phyloP scores from a whole-genome alignment of 805 yeast species.

The Millerozyma acaciae region DNA sequence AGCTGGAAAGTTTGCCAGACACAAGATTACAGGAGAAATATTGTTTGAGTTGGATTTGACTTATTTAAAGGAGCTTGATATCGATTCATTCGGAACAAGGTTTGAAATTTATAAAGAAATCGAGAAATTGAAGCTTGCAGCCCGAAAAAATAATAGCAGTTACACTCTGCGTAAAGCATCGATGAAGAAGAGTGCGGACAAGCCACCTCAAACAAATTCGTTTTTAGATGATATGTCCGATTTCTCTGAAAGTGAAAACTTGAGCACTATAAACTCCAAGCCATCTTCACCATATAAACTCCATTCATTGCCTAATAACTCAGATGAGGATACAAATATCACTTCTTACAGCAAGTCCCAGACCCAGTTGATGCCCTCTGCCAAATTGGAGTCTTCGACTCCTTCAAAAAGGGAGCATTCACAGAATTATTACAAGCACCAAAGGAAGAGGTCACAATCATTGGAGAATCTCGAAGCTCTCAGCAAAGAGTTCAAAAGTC shows the following conservation, averaged over 20 bases:
- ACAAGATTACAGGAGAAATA: slow-evolving; percentile 85
- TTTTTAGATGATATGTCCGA: background rate
- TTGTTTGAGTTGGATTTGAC: slow-evolving; percentile 80
- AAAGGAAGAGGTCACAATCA: slow-evolving; percentile 49
- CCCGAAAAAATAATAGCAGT: slow-evolving; percentile 22
- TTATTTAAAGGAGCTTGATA: slow-evolving; percentile 87
- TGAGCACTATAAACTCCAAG: slow-evolving; percentile 9
- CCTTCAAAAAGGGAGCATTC: slow-evolving; percentile 1
- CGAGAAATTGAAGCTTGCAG: slow-evolving; percentile 50
- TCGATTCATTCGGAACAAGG: slow-evolving; percentile 89
- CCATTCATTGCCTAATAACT: slow-evolving; percentile 12
- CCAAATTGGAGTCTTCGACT: slow-evolving; percentile 15
- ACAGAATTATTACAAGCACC: slow-evolving; percentile 24
- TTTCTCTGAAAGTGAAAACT: slow-evolving; percentile 6
- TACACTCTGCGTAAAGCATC: slow-evolving; percentile 33
- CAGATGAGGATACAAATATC: slow-evolving; percentile 15
- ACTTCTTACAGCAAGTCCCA: slow-evolving; percentile 9
- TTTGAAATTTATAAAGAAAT: slow-evolving; percentile 90
- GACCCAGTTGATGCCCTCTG: slow-evolving; percentile 41
- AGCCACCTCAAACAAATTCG: background rate
- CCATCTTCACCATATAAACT: slow-evolving; percentile 8
- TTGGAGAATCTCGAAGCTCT: slow-evolving; percentile 38
- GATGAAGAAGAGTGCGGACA: slow-evolving; percentile 2
- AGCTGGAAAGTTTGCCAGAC: slow-evolving; percentile 79
- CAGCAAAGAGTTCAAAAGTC: background rate